Base-by-base conservation (phyloP, 306 rosid genomes). In the Quercus alba region DNA sequence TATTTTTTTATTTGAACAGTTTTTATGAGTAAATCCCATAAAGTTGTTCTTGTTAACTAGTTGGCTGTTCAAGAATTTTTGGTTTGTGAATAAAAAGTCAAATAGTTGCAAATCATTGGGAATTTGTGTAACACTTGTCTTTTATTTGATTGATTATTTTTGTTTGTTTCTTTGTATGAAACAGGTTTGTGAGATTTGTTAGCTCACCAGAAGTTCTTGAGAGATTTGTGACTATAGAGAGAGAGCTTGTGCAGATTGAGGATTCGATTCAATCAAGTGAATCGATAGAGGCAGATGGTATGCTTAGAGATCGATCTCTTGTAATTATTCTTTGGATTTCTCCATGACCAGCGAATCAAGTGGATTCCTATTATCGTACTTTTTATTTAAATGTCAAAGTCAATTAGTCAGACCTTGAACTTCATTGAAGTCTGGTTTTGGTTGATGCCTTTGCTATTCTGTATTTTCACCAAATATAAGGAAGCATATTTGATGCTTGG, bases 171-270 rank as follows among this genome's bases (percentile, higher is more conserved):
- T 71, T 73, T 78, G 63, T 85, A 56, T 78, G 68, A 54, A 63
- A 67, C 92, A 96, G 99, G 88, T 96, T 93, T 84, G 99, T 96
- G 89, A 88, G 86, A 89, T 96, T 93, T 78, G 90, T 96, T 20
- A 93, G 87, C 88, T 74, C 97, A 30, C 99, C 99, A 5, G 99
- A 96, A 85, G 90, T 93, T 84, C 90, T 96, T 55, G 99, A 96
- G 91, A 91, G 99, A 84, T 86, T 96, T 86, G 97, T 91, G 85
- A 96, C 97, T 33, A 86, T 90, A 72, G 99, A 96, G 79, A 90
- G 85, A 80, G 99, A 96, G 91, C 89, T 96, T 81, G 87, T 84
- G 80, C 99, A 96, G 90, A 96, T 96, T 78, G 99, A 93, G 87
- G 78, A 77, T 83, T 94, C 99, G 1, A 86, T 84, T 86, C 94